phyloP scores from a whole-genome alignment of 306 rosid genomes.

The Sophora flavescens region DNA sequence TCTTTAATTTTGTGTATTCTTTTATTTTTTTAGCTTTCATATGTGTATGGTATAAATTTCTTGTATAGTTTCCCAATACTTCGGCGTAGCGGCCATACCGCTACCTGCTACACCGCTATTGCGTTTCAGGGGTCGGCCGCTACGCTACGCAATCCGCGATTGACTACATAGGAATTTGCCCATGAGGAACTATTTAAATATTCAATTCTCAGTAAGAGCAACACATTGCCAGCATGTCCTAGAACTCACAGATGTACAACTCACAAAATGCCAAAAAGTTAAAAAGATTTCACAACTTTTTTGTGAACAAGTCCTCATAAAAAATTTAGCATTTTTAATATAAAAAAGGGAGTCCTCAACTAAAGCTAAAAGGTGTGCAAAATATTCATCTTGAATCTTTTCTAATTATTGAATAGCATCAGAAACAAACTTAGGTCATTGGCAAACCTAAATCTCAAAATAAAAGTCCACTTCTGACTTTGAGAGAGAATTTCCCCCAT shows the following conservation, averaged over 20 bases:
- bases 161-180: too few species aligned
- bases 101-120: too few species aligned
- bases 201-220: background rate
- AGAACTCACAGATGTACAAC: background rate
- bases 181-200: background rate
- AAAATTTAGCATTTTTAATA: background rate
- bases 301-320: background rate
- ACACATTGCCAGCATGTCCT: background rate
- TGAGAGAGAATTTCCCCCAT: background rate
- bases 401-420: slow-evolving; percentile 17
- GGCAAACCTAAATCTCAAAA: slow-evolving; percentile 17
- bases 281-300: background rate
- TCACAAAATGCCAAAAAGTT: background rate
- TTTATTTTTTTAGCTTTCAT: too few species aligned
- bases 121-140: too few species aligned
- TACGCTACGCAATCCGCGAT: too few species aligned
- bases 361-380: background rate
- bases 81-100: too few species aligned
- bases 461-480: background rate
- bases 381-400: slow-evolving; percentile 4
- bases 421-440: slow-evolving; percentile 10
- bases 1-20: too few species aligned
- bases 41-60: too few species aligned
- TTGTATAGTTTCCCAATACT: too few species aligned
- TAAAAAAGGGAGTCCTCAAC: background rate